A percentile compares a stretch with the other conserved stretches of the same genome.
Conservation (phyloP, 352 stramenopile genomes). For the Thraustochytrium sp. region DNA sequence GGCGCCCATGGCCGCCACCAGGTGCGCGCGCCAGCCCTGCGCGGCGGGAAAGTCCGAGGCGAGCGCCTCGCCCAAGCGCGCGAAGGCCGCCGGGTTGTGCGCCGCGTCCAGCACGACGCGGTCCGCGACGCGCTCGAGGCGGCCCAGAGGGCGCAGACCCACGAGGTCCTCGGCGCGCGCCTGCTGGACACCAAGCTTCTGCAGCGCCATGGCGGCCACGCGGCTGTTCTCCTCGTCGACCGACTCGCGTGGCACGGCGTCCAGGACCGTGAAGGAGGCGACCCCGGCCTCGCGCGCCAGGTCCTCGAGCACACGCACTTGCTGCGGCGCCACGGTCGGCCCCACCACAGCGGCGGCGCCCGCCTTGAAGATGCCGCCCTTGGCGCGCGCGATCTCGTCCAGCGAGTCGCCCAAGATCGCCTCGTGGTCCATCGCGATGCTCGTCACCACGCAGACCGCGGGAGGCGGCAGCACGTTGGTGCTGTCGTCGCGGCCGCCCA, state of each 20-base stretch:
- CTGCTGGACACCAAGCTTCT: neutral
- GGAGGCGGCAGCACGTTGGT: conserved; percentile 76
- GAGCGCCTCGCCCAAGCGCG: neutral
- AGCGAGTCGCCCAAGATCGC: conserved; percentile 68
- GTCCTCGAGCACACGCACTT: neutral
- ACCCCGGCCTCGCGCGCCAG: neutral
- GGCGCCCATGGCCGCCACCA: neutral
- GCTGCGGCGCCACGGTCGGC: neutral
- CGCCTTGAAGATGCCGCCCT: conserved; percentile 25
- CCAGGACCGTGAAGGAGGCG: neutral
- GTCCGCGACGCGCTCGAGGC: neutral
- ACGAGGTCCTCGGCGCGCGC: neutral
- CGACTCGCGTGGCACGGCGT: neutral
- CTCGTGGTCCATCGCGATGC: conserved; percentile 67
- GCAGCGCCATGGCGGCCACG: neutral
- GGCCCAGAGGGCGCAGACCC: neutral
- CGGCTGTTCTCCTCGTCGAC: conserved; percentile 7
- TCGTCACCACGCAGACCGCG: conserved; percentile 75
- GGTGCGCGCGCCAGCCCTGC: neutral
- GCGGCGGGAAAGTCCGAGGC: neutral
- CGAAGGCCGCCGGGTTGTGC: conserved; percentile 30
- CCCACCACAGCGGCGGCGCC: neutral
- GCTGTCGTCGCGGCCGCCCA: conserved; percentile 71
- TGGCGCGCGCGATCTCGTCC: conserved; percentile 60
- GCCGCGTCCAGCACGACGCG: conserved; percentile 16